Evolutionary conservation across 257 asterid species (phyloP), one percentile per base, ranked within the genome.

Genomic region (Capsicum pubescens): DNA sequence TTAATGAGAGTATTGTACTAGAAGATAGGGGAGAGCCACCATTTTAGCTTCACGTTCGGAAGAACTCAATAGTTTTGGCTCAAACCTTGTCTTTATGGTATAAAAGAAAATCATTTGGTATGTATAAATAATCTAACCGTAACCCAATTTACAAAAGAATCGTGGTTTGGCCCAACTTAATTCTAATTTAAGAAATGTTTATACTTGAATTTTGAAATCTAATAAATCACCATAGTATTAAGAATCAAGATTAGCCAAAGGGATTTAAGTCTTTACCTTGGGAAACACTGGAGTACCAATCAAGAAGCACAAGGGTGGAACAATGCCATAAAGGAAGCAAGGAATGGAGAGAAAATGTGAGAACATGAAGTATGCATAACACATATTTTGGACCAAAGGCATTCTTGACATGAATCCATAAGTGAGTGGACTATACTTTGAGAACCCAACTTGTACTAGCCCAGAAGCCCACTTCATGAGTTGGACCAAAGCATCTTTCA

Each of bases 401-500:
- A 90, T 92, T 63, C 89, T 86, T 1, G 91, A 86, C 76, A 32
- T 55, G 70, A 86, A 39, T 42, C 96, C 94, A 55, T 90, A 91
- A 50, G 90, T 91, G 8, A 92, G 87, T 0, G 96, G 96, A 78
- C 92, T 91, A 17, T 68, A 91, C 8, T 69, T 82, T 3, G 96
- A 92, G 57, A 92, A 85, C 16, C 96, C 94, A 16, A 88, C 91
- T 91, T 91, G 94, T 36, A 91, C 91, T 74, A 91, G 81, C 11
- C 93, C 92, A 52, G 94, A 92, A 9, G 96, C 90, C 96, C 96
- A 92, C 36, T 91, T 92, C 91, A 91, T 92, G 58, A 91, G 94
- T 60, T 92, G 96, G 35, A 90, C 77, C 32, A 90, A 81, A 15
- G 94, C 91, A 64, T 92, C 94, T 35, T 92, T 91, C 94, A 92